Evolutionary conservation across 768 basidiomycete genomes (phyloP).

Genomic region (Pleurotus djamor): DNA sequence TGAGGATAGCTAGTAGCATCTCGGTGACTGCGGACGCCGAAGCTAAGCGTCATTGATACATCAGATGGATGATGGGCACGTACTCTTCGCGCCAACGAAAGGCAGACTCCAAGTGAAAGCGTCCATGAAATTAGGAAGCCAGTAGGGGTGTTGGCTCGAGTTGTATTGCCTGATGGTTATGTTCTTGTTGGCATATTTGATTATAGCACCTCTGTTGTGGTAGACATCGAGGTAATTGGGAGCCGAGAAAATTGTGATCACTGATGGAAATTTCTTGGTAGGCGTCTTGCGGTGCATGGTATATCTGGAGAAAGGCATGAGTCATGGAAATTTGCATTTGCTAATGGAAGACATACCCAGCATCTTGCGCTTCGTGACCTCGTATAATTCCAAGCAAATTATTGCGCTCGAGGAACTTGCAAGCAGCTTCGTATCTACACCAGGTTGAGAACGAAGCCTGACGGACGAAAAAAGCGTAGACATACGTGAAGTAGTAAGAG

Average conservation of each 20-base stretch:
- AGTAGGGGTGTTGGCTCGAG: conserved; percentile 82
- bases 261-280: conserved; percentile 91
- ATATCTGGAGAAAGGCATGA: conserved; percentile 43
- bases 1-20: conserved; percentile 93
- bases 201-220: conserved; percentile 93
- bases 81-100: conserved; percentile 96
- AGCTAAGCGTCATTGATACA: background rate
- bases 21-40: conserved; percentile 70
- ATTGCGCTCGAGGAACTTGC: conserved; percentile 92
- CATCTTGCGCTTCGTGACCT: conserved; percentile 96
- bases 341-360: conserved; percentile 55
- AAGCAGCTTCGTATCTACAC: conserved; percentile 76
- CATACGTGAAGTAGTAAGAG: conserved; percentile 90
- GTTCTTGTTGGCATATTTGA: conserved; percentile 96
- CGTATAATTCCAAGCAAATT: conserved; percentile 90
- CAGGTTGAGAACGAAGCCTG: background rate
- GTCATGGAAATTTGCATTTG: too few relatives aligned
- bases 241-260: conserved; percentile 97
- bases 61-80: conserved; percentile 25
- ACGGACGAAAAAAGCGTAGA: conserved; percentile 4
- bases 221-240: conserved; percentile 97
- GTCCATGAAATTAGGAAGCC: conserved; percentile 97
- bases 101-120: conserved; percentile 98
- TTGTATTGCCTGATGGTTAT: conserved; percentile 94
- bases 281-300: conserved; percentile 96